A percentile compares a stretch with the other conserved stretches of the same genome.
Conservation (phyloP, 164 flowering plant genomes). For the Tetrastigma voinierianum region DNA sequence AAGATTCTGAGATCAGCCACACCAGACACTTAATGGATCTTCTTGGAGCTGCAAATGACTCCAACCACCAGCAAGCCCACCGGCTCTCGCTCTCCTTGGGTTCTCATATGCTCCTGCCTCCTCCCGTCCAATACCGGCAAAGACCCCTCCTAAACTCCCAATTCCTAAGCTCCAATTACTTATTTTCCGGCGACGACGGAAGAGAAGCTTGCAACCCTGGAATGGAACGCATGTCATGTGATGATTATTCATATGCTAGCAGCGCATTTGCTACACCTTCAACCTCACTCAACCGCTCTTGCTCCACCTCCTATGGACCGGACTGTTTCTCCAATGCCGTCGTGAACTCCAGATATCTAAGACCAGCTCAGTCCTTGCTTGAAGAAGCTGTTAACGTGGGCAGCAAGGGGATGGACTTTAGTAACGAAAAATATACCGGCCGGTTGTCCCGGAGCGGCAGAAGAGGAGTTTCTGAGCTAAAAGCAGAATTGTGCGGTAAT, state of each 20-base stretch:
- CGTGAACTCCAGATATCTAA: conserved; percentile 52
- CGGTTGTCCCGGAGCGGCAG: conserved; percentile 27
- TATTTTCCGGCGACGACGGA: conserved; percentile 25
- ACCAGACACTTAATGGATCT: conserved; percentile 59
- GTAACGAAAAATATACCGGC: conserved; percentile 32
- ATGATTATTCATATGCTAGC: conserved; percentile 21
- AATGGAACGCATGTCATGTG: conserved; percentile 13
- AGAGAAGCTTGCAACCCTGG: conserved; percentile 28
- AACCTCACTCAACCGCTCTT: conserved; percentile 22
- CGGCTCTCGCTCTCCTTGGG: conserved; percentile 51
- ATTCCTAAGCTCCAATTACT: too few species aligned
- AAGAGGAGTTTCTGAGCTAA: conserved; percentile 39
- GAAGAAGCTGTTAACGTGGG: conserved; percentile 59
- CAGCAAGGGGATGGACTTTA: conserved; percentile 34
- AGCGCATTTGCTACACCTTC: conserved; percentile 30
- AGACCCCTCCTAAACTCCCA: conserved; percentile 31
- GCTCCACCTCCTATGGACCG: conserved; percentile 30
- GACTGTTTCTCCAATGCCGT: conserved; percentile 29
- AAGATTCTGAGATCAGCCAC: conserved; percentile 33
- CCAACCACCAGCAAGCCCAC: conserved; percentile 23
- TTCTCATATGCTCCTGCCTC: conserved; percentile 34
- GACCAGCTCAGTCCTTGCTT: conserved; percentile 62
- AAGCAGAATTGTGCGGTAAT: conserved; percentile 32
- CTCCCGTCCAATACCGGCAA: conserved; percentile 32
- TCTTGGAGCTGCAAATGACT: conserved; percentile 48